Base-by-base conservation (phyloP, 345 rosid species). In the Barbarea vulgaris region DNA sequence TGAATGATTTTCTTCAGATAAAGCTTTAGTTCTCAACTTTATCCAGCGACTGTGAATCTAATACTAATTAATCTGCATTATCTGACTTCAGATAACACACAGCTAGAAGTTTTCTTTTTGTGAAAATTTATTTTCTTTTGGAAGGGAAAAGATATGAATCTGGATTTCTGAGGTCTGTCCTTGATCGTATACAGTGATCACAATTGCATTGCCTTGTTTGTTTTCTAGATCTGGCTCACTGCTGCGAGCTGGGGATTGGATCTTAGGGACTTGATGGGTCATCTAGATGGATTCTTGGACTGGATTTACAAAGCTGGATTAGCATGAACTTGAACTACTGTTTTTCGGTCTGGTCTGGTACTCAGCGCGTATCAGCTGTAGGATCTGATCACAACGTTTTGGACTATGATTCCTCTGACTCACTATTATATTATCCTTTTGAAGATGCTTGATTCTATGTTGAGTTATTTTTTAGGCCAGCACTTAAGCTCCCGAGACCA, bases 141-240 rank as follows among this genome's bases (percentile, higher is more conserved):
- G 77, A 64, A 69, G 24, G 69, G 54, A 24, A 48, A 48, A n/a
- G 21, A 52, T 51, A 54, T 70, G 70, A 55, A 79, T 62, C 27
- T 77, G 50, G 80, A 59, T 4, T 65, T 59, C 64, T 76, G 77
- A 44, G 74, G 80, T 65, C 68, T 64, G 73, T 68, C 74, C 58
- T 68, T 75, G 77, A 52, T 67, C 74, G n/a, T 77, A 39, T 57
- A 39, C 18, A 12, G 78, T 67, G 72, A 84, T 68, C 82, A 83
- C 83, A 81, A 55, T 39, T 80, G 81, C 73, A 62, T 81, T 85
- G 72, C 81, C 86, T 74, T 85, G 84, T 87, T 91, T 91, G 84
- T 86, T 89, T 93, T 83, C 83, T 91, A 87, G 98, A 89, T 91
- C 80, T 87, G 89, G 89, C 85, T 80, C 85, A 82, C 81, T 85